Percentiles rank a stretch among this genome's conserved stretches.
These are phyloP conservation scores for Sporodiniella umbellata DNA, from an alignment of 371 early-diverging fungal species.

Conservation along the genomic window DNA sequence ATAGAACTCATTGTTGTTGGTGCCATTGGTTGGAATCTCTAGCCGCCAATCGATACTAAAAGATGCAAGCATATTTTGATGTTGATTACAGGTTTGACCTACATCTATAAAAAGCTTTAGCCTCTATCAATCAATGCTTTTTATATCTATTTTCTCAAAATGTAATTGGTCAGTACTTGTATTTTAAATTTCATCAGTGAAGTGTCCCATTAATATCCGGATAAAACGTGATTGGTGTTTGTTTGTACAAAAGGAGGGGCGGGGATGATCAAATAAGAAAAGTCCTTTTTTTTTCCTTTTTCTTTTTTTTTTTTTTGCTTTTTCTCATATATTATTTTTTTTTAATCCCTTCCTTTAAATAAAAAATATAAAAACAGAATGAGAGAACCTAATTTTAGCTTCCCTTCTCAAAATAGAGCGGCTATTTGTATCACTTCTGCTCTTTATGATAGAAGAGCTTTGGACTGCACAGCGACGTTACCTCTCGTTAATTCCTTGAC, in stretches of 20 bases:
- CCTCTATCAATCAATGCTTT: too few relatives aligned
- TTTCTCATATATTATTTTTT: too few relatives aligned
- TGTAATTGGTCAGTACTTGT: too few relatives aligned
- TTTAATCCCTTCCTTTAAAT: not conserved
- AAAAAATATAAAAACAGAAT: too few relatives aligned
- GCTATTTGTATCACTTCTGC: constrained; percentile 77
- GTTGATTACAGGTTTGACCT: too few relatives aligned
- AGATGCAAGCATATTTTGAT: too few relatives aligned
- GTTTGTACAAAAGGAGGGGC: not conserved
- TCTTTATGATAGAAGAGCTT: constrained; percentile 85
- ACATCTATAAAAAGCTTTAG: too few relatives aligned
- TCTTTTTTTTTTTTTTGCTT: constrained; percentile 17
- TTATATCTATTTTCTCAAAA: too few relatives aligned
- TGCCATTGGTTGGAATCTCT: too few relatives aligned
- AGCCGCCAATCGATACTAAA: too few relatives aligned
- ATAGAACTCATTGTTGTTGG: too few relatives aligned
- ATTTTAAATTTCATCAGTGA: too few relatives aligned
- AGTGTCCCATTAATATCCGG: not conserved
- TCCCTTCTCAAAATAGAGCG: constrained; percentile 72
- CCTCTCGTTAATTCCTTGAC: constrained; percentile 85
- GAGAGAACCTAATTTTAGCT: constrained; percentile 82
- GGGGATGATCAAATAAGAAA: not conserved
- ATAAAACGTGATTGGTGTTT: not conserved
- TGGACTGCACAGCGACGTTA: constrained; percentile 84
- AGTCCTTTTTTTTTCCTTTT: constrained; percentile 1